Percentiles rank a stretch among this genome's conserved stretches.
These are phyloP conservation scores for Termitomyces titanicus DNA, from an alignment of 768 basidiomycete species.

Conservation along the genomic window DNA sequence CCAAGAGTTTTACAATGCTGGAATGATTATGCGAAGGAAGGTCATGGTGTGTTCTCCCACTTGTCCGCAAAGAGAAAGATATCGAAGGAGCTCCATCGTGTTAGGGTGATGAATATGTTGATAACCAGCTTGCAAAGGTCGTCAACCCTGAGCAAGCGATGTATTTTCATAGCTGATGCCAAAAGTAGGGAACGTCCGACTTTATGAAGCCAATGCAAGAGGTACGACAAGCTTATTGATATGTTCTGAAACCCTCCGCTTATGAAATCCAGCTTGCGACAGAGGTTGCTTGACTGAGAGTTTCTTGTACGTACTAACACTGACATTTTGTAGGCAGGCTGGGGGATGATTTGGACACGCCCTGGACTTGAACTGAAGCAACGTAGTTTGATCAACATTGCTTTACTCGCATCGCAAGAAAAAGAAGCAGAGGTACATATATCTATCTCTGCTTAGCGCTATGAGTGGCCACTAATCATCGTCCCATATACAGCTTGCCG, in stretches of 20 bases:
- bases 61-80: not conserved
- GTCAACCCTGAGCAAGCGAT: not conserved
- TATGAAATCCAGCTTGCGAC: conserved; percentile 27
- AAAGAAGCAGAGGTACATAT: conserved; percentile 37
- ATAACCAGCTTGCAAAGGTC: conserved; percentile 36
- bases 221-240: conserved; percentile 11
- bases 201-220: conserved; percentile 48
- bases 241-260: not conserved
- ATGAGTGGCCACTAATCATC: not conserved
- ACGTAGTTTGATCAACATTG: conserved; percentile 41
- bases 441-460: too few species aligned
- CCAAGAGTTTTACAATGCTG: conserved; percentile 39
- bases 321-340: conserved; percentile 28
- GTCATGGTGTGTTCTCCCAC: conserved; percentile 32
- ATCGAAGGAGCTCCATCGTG: not conserved
- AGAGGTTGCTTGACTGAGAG: conserved; percentile 22
- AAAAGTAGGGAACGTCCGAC: conserved; percentile 24
- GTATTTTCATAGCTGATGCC: not conserved
- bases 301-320: not conserved
- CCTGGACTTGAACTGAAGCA: conserved; percentile 44
- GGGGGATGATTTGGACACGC: conserved; percentile 46
- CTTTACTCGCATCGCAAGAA: conserved; percentile 38
- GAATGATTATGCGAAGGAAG: conserved; percentile 34
- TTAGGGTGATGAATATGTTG: conserved; percentile 41
- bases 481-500: conserved; percentile 25